A percentile compares a stretch with the other conserved stretches of the same genome.
These are phyloP conservation scores for Cerioporus squamosus DNA, from an alignment of 1,284 basidiomycete genomes.

Conservation along the genomic window DNA sequence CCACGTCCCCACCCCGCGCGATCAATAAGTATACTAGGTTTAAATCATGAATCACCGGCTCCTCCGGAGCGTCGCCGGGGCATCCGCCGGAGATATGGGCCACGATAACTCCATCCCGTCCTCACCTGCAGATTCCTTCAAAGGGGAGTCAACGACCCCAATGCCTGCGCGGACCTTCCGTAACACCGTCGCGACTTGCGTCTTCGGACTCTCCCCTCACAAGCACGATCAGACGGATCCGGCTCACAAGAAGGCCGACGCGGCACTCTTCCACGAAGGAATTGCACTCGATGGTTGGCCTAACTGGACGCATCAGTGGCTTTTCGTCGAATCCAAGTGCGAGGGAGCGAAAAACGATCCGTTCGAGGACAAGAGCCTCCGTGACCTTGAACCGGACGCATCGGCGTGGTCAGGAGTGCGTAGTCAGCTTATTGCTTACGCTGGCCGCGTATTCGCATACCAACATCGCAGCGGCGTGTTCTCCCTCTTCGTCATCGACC, in stretches of 20 bases:
- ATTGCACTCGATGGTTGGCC: background rate
- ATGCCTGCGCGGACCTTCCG: too few relatives aligned
- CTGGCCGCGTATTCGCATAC: background rate
- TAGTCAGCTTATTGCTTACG: background rate
- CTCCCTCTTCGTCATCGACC: background rate
- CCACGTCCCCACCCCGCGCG: too few relatives aligned
- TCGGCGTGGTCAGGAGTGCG: background rate
- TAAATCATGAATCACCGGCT: too few relatives aligned
- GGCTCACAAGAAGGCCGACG: background rate
- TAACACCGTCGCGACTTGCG: background rate
- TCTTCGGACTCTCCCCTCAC: background rate
- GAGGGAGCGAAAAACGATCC: background rate
- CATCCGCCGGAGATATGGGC: too few relatives aligned
- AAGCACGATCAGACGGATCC: background rate
- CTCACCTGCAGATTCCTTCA: too few relatives aligned
- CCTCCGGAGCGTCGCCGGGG: too few relatives aligned
- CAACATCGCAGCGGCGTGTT: background rate
- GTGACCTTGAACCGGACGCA: background rate
- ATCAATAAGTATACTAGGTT: too few relatives aligned
- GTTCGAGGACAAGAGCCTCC: background rate
- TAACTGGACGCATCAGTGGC: background rate
- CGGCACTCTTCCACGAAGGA: background rate
- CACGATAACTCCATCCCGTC: too few relatives aligned
- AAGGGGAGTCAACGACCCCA: too few relatives aligned
- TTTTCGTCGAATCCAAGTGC: background rate